Evolutionary conservation across 805 yeast species (phyloP), one percentile per base, ranked within the genome.

Genomic region (Zygosaccharomyces rouxii): DNA sequence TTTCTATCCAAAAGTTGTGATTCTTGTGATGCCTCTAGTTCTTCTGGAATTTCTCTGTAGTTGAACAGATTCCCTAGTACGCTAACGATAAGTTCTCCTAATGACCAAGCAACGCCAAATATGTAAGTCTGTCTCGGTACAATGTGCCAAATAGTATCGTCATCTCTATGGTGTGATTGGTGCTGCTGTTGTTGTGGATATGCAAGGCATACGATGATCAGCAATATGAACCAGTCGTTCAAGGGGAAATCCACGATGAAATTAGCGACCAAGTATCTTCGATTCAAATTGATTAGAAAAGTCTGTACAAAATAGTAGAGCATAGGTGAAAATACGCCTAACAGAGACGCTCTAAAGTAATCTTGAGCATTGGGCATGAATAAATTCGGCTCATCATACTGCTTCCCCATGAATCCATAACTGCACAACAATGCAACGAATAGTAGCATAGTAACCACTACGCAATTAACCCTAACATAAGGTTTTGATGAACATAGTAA

Each of bases 111-210:
- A 10, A 68, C 53, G 3, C 74, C 76, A 51, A 71, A 71, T 6
- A 71, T 48, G 46, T 61, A 71, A 1, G 71, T 64, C 53, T 71
- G 73, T 40, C 70, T 62, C 37, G 70, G 73, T 2, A 69, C 68
- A n/a, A 72, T 60, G 42, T 71, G 72, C 73, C 74, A 72, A 21
- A 46, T 19, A 44, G 25, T 30, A 31, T 19, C 26, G 26, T 33
- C 37, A 22, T 16, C 33, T 21, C 10, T 10, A 21, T 13, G 25
- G 3, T 38, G 39, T 22, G 26, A 26, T 7, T 39, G 41, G 7
- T 35, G 25, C 29, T 46, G 49, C 22, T 51, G 55, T 6, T 49
- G 47, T 47, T 72, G 76, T 2, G 76, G 76, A 43, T 69, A 70
- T 22, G 76, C 73, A 46, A 71, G 52, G 13, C 68, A 58, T 14